Conservation (phyloP, 306 rosid species). For the Datisca glomerata region DNA sequence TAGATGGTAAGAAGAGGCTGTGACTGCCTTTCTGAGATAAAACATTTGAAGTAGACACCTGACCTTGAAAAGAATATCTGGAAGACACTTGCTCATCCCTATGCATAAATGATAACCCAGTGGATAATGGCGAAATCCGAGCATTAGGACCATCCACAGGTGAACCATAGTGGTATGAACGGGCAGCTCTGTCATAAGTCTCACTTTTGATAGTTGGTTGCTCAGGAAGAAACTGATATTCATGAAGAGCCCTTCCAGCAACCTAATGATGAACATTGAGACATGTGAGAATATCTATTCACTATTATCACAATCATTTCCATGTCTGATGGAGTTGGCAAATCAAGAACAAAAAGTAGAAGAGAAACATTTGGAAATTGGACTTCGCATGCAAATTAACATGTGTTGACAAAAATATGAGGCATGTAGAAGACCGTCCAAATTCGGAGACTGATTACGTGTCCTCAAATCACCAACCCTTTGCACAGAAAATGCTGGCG, state of each 20-base stretch:
- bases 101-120: conserved; percentile 20
- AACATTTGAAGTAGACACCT: conserved; percentile 28
- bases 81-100: conserved; percentile 33
- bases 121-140: conserved; percentile 24
- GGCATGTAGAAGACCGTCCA: too few species aligned
- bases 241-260: conserved; percentile 47
- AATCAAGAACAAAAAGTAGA: too few species aligned
- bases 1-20: conserved; percentile 29
- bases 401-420: too few species aligned
- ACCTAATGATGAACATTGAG: conserved; percentile 37
- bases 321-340: too few species aligned
- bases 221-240: conserved; percentile 74
- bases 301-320: too few species aligned
- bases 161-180: conserved; percentile 33
- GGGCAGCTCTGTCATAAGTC: conserved; percentile 26
- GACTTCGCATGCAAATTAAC: too few species aligned
- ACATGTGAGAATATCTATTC: too few species aligned
- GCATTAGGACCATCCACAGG: conserved; percentile 26
- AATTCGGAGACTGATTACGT: too few species aligned
- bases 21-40: conserved; percentile 38
- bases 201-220: conserved; percentile 55
- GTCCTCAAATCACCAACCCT: too few species aligned
- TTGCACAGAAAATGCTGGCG: too few species aligned
- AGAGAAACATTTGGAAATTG: too few species aligned
- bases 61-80: conserved; percentile 40